phyloP scores from a whole-genome alignment of 1,284 basidiomycete species.

The Blastosporella zonata region DNA sequence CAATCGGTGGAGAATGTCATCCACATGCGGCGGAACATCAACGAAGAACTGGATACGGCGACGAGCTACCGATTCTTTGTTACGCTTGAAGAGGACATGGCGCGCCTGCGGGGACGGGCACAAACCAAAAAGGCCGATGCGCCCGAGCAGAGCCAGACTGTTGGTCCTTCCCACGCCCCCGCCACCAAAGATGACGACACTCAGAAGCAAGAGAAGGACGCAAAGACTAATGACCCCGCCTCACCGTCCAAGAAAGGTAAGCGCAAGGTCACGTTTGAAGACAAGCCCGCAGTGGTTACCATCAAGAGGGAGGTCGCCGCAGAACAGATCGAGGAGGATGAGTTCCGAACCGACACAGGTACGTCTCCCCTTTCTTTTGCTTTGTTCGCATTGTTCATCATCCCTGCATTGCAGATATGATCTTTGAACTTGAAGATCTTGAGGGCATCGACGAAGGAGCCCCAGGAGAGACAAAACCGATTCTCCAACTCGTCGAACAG shows the following conservation, averaged over 20 bases:
- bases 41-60: slow-evolving; percentile 61
- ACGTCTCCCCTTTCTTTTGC: slow-evolving; percentile 11
- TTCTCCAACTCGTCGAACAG: slow-evolving; percentile 47
- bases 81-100: slow-evolving; percentile 60
- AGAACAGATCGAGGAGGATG: slow-evolving; percentile 31
- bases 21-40: slow-evolving; percentile 54
- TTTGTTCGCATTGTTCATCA: neutral
- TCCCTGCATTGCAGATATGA: slow-evolving; percentile 44
- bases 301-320: slow-evolving; percentile 37
- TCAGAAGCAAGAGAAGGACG: slow-evolving; percentile 19
- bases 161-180: slow-evolving; percentile 20
- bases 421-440: slow-evolving; percentile 70
- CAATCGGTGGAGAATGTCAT: slow-evolving; percentile 32
- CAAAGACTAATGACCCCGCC: slow-evolving; percentile 14
- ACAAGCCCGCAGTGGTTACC: slow-evolving; percentile 51
- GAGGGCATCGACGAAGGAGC: slow-evolving; percentile 44
- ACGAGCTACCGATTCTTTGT: slow-evolving; percentile 64
- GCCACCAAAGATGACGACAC: slow-evolving; percentile 24
- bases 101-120: slow-evolving; percentile 25
- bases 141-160: slow-evolving; percentile 19
- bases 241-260: slow-evolving; percentile 44
- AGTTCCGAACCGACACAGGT: slow-evolving; percentile 36
- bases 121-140: slow-evolving; percentile 20
- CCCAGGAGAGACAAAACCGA: slow-evolving; percentile 25
- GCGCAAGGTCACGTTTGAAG: slow-evolving; percentile 72